phyloP scores from a whole-genome alignment of 2,329 filamentous ascomycete genomes.

The Neopestalotiopsis sp. region DNA sequence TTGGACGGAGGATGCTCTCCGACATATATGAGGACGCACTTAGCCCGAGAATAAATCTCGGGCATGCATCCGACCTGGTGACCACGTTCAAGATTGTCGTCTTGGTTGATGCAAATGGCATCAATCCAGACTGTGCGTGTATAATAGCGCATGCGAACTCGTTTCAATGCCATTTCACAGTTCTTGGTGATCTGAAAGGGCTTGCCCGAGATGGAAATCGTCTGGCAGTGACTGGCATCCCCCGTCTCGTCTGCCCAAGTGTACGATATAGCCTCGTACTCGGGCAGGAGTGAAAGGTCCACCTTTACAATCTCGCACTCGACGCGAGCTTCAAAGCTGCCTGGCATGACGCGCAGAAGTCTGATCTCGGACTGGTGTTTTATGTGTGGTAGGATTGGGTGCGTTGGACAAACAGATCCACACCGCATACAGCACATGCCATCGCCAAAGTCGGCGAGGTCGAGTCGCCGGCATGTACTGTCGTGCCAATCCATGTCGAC shows the following conservation, averaged over 20 bases:
- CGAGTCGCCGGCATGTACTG: constrained; percentile 18
- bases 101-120: constrained; percentile 23
- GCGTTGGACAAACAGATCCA: constrained; percentile 20
- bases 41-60: constrained; percentile 22
- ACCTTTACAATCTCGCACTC: constrained; percentile 16
- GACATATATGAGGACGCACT: constrained; percentile 19
- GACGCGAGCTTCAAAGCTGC: constrained; percentile 9
- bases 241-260: constrained; percentile 24
- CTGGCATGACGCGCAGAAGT: constrained; percentile 17
- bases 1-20: constrained; percentile 8
- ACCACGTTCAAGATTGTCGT: constrained; percentile 19
- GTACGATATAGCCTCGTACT: constrained; percentile 25
- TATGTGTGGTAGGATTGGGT: constrained; percentile 9
- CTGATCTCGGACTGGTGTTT: constrained; percentile 19
- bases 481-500: constrained; percentile 24
- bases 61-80: constrained; percentile 25
- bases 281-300: neutral
- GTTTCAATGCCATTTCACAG: constrained; percentile 20
- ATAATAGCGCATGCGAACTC: constrained; percentile 1
- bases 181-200: constrained; percentile 18
- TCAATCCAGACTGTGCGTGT: constrained; percentile 22
- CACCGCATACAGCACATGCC: constrained; percentile 20
- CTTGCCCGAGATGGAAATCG: constrained; percentile 14
- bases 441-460: constrained; percentile 14
- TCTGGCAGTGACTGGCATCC: neutral